Percentiles rank a stretch among this genome's conserved stretches.
Conservation (phyloP, 257 asterid species). For the Schizonepeta tenuifolia region DNA sequence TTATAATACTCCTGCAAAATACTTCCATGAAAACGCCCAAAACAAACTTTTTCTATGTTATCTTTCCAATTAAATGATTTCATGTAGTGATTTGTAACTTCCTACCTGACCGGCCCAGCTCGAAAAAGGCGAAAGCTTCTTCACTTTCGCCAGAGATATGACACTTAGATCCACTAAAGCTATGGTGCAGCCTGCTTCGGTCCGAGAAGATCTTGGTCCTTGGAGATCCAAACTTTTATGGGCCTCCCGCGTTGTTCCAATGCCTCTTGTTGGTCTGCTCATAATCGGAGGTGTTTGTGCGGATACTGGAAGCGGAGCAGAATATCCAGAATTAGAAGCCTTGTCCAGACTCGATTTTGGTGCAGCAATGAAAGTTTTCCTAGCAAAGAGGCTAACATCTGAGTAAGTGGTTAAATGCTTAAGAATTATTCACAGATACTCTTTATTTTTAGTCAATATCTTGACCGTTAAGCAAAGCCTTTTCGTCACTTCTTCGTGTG, state of each 20-base stretch:
- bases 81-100: slow-evolving; percentile 16
- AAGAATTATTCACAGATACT: too few relatives aligned
- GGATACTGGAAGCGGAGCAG: slow-evolving; percentile 63
- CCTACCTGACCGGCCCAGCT: slow-evolving; percentile 48
- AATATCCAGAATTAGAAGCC: slow-evolving; percentile 87
- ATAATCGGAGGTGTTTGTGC: slow-evolving; percentile 86
- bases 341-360: slow-evolving; percentile 92
- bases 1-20: background rate
- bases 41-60: background rate
- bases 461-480: background rate
- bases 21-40: background rate
- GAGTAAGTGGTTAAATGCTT: slow-evolving; percentile 58
- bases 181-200: slow-evolving; percentile 56
- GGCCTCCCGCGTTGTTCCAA: slow-evolving; percentile 92
- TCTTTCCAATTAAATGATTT: background rate
- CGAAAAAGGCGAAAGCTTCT: slow-evolving; percentile 95
- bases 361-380: slow-evolving; percentile 93
- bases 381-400: slow-evolving; percentile 88
- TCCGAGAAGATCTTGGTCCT: slow-evolving; percentile 84
- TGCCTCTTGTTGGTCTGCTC: slow-evolving; percentile 96
- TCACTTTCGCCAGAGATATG: slow-evolving; percentile 95
- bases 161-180: slow-evolving; percentile 89
- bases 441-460: background rate
- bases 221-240: slow-evolving; percentile 91
- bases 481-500: too few relatives aligned